Percentiles rank a stretch among this genome's conserved stretches.
phyloP scores from a whole-genome alignment of 2,329 filamentous ascomycete species.

The Stenocarpella maydis region DNA sequence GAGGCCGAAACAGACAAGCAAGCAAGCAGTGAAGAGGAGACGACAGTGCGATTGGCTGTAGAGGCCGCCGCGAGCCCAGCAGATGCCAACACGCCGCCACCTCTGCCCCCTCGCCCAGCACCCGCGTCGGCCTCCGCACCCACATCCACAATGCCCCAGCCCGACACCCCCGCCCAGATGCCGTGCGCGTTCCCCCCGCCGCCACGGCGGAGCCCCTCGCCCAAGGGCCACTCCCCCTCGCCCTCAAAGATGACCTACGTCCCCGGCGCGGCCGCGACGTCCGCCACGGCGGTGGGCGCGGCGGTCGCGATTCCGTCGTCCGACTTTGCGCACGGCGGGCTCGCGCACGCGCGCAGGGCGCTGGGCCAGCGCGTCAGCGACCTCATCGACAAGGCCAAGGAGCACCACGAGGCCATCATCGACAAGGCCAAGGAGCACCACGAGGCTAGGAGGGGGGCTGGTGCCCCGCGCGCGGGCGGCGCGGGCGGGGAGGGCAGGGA shows the following conservation, averaged over 20 bases:
- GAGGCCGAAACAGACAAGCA: not conserved
- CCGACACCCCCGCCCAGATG: constrained; percentile 28
- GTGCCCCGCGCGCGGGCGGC: not conserved
- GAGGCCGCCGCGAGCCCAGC: not conserved
- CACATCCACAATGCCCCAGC: constrained; percentile 6
- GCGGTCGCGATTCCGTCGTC: constrained; percentile 28
- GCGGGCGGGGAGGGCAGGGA: constrained; percentile 1
- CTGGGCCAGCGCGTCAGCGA: constrained; percentile 31
- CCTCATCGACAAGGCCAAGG: constrained; percentile 32
- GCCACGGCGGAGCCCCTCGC: not conserved
- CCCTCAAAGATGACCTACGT: constrained; percentile 26
- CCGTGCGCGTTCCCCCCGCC: constrained; percentile 31
- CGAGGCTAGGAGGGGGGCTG: constrained; percentile 21
- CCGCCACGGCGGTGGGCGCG: constrained; percentile 27
- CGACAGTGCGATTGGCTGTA: not conserved
- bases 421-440: constrained; percentile 35
- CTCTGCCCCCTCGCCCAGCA: constrained; percentile 22
- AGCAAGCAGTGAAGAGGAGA: not conserved
- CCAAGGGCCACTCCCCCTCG: not conserved
- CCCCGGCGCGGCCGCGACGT: constrained; percentile 31
- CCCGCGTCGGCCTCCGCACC: not conserved
- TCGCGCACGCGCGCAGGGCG: constrained; percentile 33
- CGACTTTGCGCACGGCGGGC: constrained; percentile 23
- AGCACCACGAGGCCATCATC: constrained; percentile 33
- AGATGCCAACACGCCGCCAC: constrained; percentile 1